Base-by-base conservation (phyloP, 202 grass and related monocot species). In the Hordeum pubiflorum region DNA sequence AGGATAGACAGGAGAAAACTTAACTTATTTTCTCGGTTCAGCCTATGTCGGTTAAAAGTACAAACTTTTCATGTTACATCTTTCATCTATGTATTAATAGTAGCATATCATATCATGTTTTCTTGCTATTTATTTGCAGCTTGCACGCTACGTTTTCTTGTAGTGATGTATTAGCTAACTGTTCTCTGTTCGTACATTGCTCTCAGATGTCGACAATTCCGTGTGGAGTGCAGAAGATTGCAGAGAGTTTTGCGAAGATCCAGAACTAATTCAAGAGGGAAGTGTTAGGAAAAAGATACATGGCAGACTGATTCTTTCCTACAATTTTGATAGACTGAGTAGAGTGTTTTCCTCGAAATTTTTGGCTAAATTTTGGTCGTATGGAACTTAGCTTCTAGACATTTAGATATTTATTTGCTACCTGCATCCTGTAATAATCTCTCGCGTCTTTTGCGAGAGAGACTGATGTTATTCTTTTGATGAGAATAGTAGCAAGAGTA, bases 251-350 rank as follows among this genome's bases (percentile, higher is more conserved):
- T 89, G 60, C n/a, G 69, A 79, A 86, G 79, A 63, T 75, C 41
- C 43, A 4, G 61, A 85, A 80, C 62, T 61, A 74, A 82, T 86
- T 76, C 75, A 74, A 79, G 79, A 64, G 38, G 68, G 52, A 69
- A 74, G 60, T 79, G 58, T 75, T 83, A 76, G 52, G 32, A 57
- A 75, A 76, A 54, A 52, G 15, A 76, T 79, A 89, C 60, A 48
- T 70, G 83, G 82, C 79, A 75, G 76, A 58, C 74, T 79, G 69
- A 63, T 43, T n/a, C 80, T 63, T 79, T 86, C 86, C 61, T 83
- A 86, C 83, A 80, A 82, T 89, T 89, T 89, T 86, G 84, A 83
- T 86, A 89, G 88, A 71, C 38, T 86, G 68, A 83, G 60, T 55
- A 58, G 41, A 79, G 60, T 69, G 48, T 55, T 66, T 39, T 82